Evolutionary conservation across 2,329 filamentous ascomycete genomes (phyloP).

Genomic region (Rutstroemia sp.): DNA sequence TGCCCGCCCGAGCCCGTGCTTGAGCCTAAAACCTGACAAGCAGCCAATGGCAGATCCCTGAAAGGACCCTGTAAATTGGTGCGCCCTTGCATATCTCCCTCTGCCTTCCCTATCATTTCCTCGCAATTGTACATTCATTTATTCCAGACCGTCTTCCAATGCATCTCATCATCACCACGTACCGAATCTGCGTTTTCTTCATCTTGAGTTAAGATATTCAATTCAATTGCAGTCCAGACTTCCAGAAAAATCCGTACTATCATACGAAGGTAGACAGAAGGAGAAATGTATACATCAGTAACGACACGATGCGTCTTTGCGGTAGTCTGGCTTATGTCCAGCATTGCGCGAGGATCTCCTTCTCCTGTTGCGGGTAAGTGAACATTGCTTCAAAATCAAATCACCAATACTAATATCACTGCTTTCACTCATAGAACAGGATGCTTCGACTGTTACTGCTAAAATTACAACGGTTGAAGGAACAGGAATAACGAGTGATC

Average conservation of each 20-base stretch:
- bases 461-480: constrained; percentile 20
- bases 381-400: neutral
- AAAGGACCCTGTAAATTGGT: neutral
- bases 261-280: too few relatives aligned
- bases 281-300: neutral
- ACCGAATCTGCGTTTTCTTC: too few relatives aligned
- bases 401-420: neutral
- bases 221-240: too few relatives aligned
- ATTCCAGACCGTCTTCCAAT: too few relatives aligned
- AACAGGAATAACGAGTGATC: constrained; percentile 19
- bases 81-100: neutral
- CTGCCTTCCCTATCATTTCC: neutral
- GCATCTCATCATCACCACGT: too few relatives aligned
- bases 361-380: neutral
- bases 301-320: neutral
- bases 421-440: neutral
- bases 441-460: constrained; percentile 22
- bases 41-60: constrained; percentile 1
- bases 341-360: neutral
- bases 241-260: too few relatives aligned
- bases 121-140: neutral
- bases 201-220: too few relatives aligned
- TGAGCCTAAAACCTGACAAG: neutral
- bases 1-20: neutral
- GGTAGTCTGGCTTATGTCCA: neutral